Conservation (phyloP, 805 yeast species). For the Metschnikowia santaceciliae region DNA sequence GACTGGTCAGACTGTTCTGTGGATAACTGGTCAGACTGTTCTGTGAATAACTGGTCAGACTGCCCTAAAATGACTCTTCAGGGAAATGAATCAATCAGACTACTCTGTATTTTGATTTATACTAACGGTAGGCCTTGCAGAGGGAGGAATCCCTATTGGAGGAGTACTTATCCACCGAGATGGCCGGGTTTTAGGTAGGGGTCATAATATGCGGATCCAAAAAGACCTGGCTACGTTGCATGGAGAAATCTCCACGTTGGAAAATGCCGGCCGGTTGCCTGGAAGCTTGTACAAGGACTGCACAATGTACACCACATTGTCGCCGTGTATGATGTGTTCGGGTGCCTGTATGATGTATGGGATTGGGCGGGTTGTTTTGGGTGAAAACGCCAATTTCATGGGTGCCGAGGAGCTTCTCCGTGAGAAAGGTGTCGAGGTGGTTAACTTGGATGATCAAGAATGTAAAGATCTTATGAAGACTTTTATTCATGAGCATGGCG, state of each 20-base stretch:
- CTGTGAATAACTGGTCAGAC: too few species aligned
- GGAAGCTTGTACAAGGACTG: constrained; percentile 77
- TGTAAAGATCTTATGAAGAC: constrained; percentile 71
- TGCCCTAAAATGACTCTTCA: too few species aligned
- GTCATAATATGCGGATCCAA: constrained; percentile 89
- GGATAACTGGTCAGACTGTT: too few species aligned
- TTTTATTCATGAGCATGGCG: constrained; percentile 75
- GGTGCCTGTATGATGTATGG: constrained; percentile 92
- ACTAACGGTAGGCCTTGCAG: constrained; percentile 49
- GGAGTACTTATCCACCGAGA: constrained; percentile 70
- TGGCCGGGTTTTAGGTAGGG: constrained; percentile 79
- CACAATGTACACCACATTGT: constrained; percentile 87
- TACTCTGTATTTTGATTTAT: not conserved
- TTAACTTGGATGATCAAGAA: constrained; percentile 53
- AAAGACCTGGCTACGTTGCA: constrained; percentile 80
- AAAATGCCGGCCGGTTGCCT: constrained; percentile 84
- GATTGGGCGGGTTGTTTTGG: constrained; percentile 79
- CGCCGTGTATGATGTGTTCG: constrained; percentile 94
- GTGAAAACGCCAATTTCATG: constrained; percentile 77
- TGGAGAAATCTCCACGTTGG: constrained; percentile 88
- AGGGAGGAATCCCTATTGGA: constrained; percentile 92
- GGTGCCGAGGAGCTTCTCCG: constrained; percentile 80
- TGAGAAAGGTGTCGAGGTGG: constrained; percentile 67
- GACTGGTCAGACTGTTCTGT: too few species aligned
- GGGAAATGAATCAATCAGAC: too few species aligned